Base-by-base conservation (phyloP, 495 filamentous ascomycete species). In the Penicillium riverlandense region DNA sequence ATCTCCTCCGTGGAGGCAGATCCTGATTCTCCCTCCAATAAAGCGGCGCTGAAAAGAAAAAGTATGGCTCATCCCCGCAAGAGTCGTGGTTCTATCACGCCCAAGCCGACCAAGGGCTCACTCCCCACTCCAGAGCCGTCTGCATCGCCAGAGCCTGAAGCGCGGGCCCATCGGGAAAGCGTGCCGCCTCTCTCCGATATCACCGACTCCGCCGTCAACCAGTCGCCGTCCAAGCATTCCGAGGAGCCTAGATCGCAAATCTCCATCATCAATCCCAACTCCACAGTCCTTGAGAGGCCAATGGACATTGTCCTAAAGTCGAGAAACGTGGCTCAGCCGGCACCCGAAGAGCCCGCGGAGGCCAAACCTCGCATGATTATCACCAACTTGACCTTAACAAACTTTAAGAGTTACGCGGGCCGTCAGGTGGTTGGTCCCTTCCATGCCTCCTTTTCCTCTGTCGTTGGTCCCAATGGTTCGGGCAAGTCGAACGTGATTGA, bases 401-500 rank as follows among this genome's bases (percentile, higher is more conserved):
- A 98, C 62, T 98, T 98, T 76, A 98, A 98, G 74, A 96, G 90
- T 61, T 98, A 98, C 63, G 92, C 92, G 36, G 92, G 92, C 11
- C 74, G 84, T 52, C 92, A 97, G 61, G 83, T 95, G 66, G 92
- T 98, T 46, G 92, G 92, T 6, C 92, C 92, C 0, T 98, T 98
- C 60, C 92, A 98, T 66, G 73, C 86, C 11, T 98, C 92, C 0
- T 98, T 98, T 62, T 96, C 94, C n/a, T 97, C 92, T 0, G 92
- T 98, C 11, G 92, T 98, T 34, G 92, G 92, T 4, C 92, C 92
- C 7, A 98, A 98, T 61, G 92, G 92, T 45, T 97, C 94, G 13
- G 92, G 92, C 36, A 98, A 98, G 63, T 97, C 92, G 6, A 98
- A 98, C 57, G 92, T 98, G 38, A 98, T 98, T 61, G 92, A 98